Evolutionary conservation across 31 red algal genomes (phyloP).

Genomic region (Bonnemaisonia californica): DNA sequence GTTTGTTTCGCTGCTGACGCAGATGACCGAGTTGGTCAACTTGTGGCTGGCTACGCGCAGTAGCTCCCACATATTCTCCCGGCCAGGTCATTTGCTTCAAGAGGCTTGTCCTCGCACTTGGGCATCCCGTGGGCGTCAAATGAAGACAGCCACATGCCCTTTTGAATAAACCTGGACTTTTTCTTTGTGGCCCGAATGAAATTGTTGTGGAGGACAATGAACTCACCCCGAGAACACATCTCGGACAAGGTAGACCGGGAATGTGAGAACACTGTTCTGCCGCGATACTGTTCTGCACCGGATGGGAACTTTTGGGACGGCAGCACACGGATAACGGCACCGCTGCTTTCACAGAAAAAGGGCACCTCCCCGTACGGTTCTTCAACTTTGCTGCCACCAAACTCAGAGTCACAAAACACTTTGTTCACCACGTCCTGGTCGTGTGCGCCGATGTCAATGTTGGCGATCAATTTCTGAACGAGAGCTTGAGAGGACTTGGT

Average conservation of each 20-base stretch:
- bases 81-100: not conserved
- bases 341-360: conserved; percentile 40
- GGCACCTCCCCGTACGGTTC: conserved; percentile 30
- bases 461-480: conserved; percentile 14
- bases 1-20: no score
- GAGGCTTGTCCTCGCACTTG: not conserved
- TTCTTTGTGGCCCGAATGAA: conserved; percentile 46
- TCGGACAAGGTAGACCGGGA: conserved; percentile 1
- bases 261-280: conserved; percentile 19
- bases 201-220: conserved; percentile 48
- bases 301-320: conserved; percentile 39
- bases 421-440: conserved; percentile 62
- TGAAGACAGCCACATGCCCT: conserved; percentile 45
- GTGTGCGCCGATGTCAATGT: conserved; percentile 47
- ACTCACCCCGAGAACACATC: conserved; percentile 27
- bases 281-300: conserved; percentile 24
- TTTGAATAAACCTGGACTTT: conserved; percentile 40
- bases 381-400: conserved; percentile 29
- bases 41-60: no score
- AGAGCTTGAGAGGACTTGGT: conserved; percentile 15
- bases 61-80: conserved; percentile 13
- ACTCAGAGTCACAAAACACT: conserved; percentile 38
- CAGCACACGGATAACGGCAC: conserved; percentile 38
- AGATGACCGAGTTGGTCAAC: no score
- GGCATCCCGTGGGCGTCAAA: not conserved